Percentiles rank a stretch among this genome's conserved stretches.
phyloP scores from a whole-genome alignment of 352 stramenopile species.

The Phytophthora ohioensis region DNA sequence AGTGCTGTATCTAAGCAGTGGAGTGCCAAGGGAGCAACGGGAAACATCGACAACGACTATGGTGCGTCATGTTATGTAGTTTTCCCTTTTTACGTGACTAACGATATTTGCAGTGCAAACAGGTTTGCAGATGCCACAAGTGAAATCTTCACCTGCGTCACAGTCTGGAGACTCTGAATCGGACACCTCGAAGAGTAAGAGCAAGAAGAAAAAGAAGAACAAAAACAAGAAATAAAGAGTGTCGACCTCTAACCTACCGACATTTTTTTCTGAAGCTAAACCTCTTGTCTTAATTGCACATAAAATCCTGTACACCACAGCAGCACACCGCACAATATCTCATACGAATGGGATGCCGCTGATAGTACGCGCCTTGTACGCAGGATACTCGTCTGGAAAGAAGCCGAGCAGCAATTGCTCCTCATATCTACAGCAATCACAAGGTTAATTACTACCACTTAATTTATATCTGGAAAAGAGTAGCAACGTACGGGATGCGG shows the following conservation, averaged over 20 bases:
- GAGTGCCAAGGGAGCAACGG: conserved; percentile 39
- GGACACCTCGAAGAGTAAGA: conserved; percentile 42
- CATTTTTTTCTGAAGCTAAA: conserved; percentile 5
- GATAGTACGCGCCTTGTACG: conserved; percentile 89
- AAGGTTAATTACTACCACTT: conserved; percentile 12
- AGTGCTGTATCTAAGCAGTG: conserved; percentile 53
- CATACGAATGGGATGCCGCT: conserved; percentile 95
- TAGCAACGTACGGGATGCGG: conserved; percentile 88
- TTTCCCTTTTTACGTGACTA: not conserved
- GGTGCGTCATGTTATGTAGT: conserved; percentile 40
- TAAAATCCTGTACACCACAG: conserved; percentile 3
- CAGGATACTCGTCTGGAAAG: conserved; percentile 94
- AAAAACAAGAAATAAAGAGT: conserved; percentile 38
- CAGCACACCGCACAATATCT: conserved; percentile 16
- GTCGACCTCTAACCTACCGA: conserved; percentile 20
- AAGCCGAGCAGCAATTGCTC: conserved; percentile 91
- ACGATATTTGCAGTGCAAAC: conserved; percentile 41
- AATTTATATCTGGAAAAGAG: conserved; percentile 1
- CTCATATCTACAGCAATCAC: conserved; percentile 78
- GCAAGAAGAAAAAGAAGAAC: conserved; percentile 55
- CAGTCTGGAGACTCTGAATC: conserved; percentile 6
- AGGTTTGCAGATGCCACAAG: conserved; percentile 48
- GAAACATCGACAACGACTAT: conserved; percentile 62
- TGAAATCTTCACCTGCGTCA: conserved; percentile 11
- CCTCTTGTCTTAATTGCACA: not conserved